Evolutionary conservation across 495 filamentous ascomycete genomes (phyloP).

Genomic region (Neurospora discreta): DNA sequence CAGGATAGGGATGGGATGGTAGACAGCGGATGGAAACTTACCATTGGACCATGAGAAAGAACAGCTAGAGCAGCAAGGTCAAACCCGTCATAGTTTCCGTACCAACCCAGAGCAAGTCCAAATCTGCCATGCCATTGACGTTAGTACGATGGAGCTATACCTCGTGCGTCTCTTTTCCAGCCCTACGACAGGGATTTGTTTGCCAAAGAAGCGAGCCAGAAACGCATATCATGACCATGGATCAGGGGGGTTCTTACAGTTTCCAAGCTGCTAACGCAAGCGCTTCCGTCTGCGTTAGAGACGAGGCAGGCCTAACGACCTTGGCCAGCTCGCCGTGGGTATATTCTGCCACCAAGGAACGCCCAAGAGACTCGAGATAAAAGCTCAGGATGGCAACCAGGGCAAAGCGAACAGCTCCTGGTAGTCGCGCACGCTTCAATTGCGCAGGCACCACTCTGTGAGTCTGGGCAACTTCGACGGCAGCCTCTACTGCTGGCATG

Average conservation of each 20-base stretch:
- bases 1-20: neutral
- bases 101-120: conserved; percentile 62
- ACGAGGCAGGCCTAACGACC: conserved; percentile 49
- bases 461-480: neutral
- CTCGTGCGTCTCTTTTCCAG: conserved; percentile 8
- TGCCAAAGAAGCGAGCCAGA: neutral
- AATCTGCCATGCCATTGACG: conserved; percentile 29
- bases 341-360: conserved; percentile 40
- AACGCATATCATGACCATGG: neutral
- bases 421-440: conserved; percentile 28
- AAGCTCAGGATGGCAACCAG: conserved; percentile 56
- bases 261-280: conserved; percentile 52
- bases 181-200: conserved; percentile 2
- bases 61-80: conserved; percentile 59
- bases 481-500: neutral
- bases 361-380: conserved; percentile 42
- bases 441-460: neutral
- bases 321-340: conserved; percentile 44
- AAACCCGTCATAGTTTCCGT: conserved; percentile 55
- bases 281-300: conserved; percentile 51
- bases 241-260: conserved; percentile 29
- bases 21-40: conserved; percentile 20
- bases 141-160: conserved; percentile 22
- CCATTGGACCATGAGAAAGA: conserved; percentile 58
- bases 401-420: conserved; percentile 45